Evolutionary conservation across 345 rosid genomes (phyloP).

Genomic region (Aurinia saxatilis): DNA sequence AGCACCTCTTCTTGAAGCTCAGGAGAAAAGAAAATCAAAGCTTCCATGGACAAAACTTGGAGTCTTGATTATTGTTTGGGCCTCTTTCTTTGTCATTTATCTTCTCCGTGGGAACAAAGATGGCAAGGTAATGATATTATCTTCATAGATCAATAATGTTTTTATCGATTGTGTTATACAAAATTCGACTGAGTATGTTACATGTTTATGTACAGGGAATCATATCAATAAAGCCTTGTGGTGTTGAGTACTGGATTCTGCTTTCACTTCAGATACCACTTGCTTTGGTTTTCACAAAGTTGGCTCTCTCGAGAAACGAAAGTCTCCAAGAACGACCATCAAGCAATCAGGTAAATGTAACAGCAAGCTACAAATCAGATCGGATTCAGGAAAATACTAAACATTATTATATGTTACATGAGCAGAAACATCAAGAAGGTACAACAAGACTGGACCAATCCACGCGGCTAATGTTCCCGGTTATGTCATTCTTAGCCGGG

Average conservation of each 20-base stretch:
- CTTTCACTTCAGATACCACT: slow-evolving; percentile 75
- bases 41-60: slow-evolving; percentile 73
- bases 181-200: neutral
- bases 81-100: slow-evolving; percentile 56
- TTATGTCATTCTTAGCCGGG: slow-evolving; percentile 74
- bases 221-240: slow-evolving; percentile 51
- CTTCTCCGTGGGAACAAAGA: slow-evolving; percentile 64
- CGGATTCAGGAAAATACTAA: neutral
- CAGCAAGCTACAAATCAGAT: neutral
- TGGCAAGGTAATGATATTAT: slow-evolving; percentile 42
- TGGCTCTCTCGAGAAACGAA: slow-evolving; percentile 39
- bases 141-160: neutral
- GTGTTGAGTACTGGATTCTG: slow-evolving; percentile 60
- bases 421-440: slow-evolving; percentile 26
- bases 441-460: slow-evolving; percentile 13
- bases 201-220: slow-evolving; percentile 43
- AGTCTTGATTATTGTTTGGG: slow-evolving; percentile 59
- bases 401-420: neutral
- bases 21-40: slow-evolving; percentile 14
- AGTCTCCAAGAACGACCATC: slow-evolving; percentile 16
- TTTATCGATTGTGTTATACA: neutral
- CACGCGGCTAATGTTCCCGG: slow-evolving; percentile 36
- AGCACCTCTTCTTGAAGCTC: slow-evolving; percentile 39
- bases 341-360: slow-evolving; percentile 7
- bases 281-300: slow-evolving; percentile 55